phyloP scores from a whole-genome alignment of 2,329 filamentous ascomycete genomes.

The Arthrobotrys sinensis region DNA sequence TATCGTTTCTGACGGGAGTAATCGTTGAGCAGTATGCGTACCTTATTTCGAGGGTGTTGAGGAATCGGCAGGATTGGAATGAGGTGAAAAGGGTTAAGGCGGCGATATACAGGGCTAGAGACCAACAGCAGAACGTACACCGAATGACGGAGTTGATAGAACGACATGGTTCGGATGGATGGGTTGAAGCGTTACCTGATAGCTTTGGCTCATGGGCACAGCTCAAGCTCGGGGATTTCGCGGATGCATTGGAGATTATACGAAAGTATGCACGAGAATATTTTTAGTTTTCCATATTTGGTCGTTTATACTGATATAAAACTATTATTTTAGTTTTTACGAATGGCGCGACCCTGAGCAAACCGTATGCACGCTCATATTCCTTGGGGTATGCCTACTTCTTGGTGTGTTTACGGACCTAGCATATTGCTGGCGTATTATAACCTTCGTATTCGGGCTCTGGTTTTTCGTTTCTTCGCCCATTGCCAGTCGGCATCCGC shows the following conservation, averaged over 20 bases:
- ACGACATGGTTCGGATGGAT: conserved; percentile 37
- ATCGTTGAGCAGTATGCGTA: conserved; percentile 30
- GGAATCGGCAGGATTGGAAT: conserved; percentile 44
- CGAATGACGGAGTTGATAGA: conserved; percentile 33
- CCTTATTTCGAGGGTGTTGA: conserved; percentile 44
- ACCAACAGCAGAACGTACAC: conserved; percentile 22
- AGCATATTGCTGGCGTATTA: conserved; percentile 44
- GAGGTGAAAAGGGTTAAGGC: conserved; percentile 44
- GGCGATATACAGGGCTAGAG: conserved; percentile 28
- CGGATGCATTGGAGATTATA: conserved; percentile 43
- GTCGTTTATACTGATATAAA: neutral
- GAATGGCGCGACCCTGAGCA: conserved; percentile 47
- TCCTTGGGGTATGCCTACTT: conserved; percentile 34
- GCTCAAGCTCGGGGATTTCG: conserved; percentile 39
- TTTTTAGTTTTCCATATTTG: neutral
- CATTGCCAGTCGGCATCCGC: conserved; percentile 36
- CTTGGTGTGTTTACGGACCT: conserved; percentile 32
- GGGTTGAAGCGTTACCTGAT: conserved; percentile 42
- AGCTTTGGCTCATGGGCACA: conserved; percentile 37
- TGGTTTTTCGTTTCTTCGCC: conserved; percentile 54
- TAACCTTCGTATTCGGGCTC: conserved; percentile 44
- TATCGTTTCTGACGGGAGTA: neutral
- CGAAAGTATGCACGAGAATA: conserved; percentile 26
- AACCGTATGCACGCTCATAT: conserved; percentile 39
- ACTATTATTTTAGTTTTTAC: conserved; percentile 21